Evolutionary conservation across 2,329 filamentous ascomycete genomes (phyloP), one percentile per base, ranked within the genome.

Genomic region (Alternaria novae-zelandiae): DNA sequence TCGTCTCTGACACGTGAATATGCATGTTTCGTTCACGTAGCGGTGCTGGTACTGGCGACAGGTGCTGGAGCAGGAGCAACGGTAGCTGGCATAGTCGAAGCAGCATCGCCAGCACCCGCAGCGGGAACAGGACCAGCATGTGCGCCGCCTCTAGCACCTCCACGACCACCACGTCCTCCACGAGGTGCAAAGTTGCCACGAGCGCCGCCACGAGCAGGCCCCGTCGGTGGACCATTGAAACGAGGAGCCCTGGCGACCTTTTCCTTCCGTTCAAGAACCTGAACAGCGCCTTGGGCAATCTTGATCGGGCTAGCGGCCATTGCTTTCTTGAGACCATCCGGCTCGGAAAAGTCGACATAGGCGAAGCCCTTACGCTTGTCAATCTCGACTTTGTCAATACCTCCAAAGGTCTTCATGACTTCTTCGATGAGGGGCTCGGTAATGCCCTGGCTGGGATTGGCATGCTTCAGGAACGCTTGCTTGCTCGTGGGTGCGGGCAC

Each of bases 301-400:
- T 90, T 83, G 28, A 97, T 86, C 0, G 92, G 93, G 74, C 93
- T 96, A 12, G 91, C 92, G 15, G 89, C 86, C 74, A 97, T 89
- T 6, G 95, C 95, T 74, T 92, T 93, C 71, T 88, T 87, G 25
- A 98, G 84, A 10, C 87, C 86, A 9, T 90, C 88, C 1, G 90
- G 86, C 21, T 93, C 89, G 10, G 87, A 86, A 81, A 97, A 98
- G 67, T 97, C 92, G 43, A 97, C 90, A 77, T 97, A 97, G 3
- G 94, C 95, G 73, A 97, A 97, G 0, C 94, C 94, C 79, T 97
- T 97, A 74, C 94, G 91, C 79, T 94, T 94, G 77, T 98, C 95
- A 57, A 98, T 95, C 72, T 97, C 95, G 17, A 97, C 92, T 68
- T 89, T 91, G 0, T 88, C 88, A 49, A 97, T 87, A 1, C 87